phyloP scores from a whole-genome alignment of 768 basidiomycete species.

The Strobilomyces confusus region DNA sequence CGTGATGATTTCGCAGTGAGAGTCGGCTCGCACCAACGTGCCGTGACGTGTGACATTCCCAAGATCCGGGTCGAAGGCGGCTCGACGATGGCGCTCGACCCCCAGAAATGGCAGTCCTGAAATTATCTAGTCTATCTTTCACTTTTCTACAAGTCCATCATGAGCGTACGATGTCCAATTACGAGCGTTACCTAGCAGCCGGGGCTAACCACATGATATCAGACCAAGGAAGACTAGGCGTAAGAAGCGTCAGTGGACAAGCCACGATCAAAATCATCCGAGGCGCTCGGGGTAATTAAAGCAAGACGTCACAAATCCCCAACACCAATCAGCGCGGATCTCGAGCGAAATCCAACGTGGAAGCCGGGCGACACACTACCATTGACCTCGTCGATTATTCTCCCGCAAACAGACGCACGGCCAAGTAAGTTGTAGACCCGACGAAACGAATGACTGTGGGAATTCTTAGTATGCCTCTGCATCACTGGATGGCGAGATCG shows the following conservation, averaged over 20 bases:
- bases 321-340: not conserved
- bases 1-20: too few relatives aligned
- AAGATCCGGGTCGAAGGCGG: too few relatives aligned
- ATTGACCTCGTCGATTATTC: conserved; percentile 45
- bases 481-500: conserved; percentile 13
- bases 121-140: too few relatives aligned
- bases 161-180: not conserved
- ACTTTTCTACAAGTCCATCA: not conserved
- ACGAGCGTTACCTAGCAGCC: not conserved
- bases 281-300: not conserved
- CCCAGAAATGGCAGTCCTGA: too few relatives aligned
- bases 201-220: not conserved
- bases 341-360: not conserved
- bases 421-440: conserved; percentile 77
- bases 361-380: not conserved
- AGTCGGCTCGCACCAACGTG: too few relatives aligned
- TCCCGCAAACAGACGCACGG: conserved; percentile 84
- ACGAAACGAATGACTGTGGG: conserved; percentile 74
- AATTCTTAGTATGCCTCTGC: not conserved
- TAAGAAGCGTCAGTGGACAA: not conserved
- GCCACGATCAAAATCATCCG: conserved; percentile 12
- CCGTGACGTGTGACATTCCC: too few relatives aligned
- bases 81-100: too few relatives aligned
- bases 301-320: not conserved
- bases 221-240: too few relatives aligned